These are phyloP conservation scores for Colletotrichum tofieldiae DNA, from an alignment of 2,329 filamentous ascomycete species.

Conservation along the genomic window DNA sequence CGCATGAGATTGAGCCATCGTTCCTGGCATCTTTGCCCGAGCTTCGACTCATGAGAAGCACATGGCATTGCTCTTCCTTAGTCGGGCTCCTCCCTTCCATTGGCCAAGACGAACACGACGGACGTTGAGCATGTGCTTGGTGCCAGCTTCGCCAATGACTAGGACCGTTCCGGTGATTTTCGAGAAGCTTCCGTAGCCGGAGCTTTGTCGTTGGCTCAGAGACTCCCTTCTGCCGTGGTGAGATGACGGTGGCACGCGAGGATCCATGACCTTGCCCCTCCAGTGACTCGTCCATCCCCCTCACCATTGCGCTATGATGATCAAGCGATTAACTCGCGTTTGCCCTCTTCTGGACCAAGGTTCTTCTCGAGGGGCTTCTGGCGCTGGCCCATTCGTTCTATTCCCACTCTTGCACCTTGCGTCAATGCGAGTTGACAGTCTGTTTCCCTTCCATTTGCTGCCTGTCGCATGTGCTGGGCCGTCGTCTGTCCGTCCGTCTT, in stretches of 20 bases:
- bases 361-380: conserved; percentile 40
- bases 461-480: background rate
- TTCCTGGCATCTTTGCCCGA: conserved; percentile 9
- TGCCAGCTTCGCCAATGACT: background rate
- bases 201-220: conserved; percentile 8
- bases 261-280: conserved; percentile 16
- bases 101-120: background rate
- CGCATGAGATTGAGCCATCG: conserved; percentile 18
- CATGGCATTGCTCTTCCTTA: conserved; percentile 7
- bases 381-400: conserved; percentile 30
- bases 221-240: background rate
- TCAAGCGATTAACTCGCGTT: background rate
- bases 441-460: conserved; percentile 12
- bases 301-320: conserved; percentile 25
- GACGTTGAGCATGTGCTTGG: background rate
- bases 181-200: conserved; percentile 32
- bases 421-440: conserved; percentile 17
- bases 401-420: conserved; percentile 1
- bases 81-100: conserved; percentile 18
- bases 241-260: conserved; percentile 1
- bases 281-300: background rate
- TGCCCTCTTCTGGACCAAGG: conserved; percentile 21
- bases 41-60: conserved; percentile 27
- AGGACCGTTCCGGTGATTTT: conserved; percentile 25
- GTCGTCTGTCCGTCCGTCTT: background rate